Conservation (phyloP, 306 rosid genomes). For the Citrullus mucosospermus region DNA sequence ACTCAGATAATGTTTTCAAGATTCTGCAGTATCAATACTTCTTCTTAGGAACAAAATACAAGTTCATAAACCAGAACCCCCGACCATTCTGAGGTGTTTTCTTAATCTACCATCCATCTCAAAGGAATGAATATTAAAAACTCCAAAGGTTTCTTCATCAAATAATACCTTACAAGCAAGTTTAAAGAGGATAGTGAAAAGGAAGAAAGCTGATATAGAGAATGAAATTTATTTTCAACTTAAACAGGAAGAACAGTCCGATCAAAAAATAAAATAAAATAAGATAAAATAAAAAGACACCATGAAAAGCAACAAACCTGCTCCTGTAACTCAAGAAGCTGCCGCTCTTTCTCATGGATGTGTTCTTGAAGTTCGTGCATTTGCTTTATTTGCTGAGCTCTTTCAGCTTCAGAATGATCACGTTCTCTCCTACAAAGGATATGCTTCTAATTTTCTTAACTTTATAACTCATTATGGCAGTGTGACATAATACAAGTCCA, state of each 20-base stretch:
- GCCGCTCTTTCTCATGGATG: constrained; percentile 89
- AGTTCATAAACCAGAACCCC: background rate
- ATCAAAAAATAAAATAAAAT: too few species aligned
- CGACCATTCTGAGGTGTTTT: background rate
- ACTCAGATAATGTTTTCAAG: background rate
- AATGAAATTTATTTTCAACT: background rate
- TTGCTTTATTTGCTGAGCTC: constrained; percentile 83
- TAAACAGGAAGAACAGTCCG: background rate
- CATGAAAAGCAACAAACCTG: constrained; percentile 33
- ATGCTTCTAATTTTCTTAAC: background rate
- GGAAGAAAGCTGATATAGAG: background rate
- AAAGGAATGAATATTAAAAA: background rate
- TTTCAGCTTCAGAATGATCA: constrained; percentile 93
- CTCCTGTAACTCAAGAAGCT: constrained; percentile 81
- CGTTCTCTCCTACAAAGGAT: constrained; percentile 74
- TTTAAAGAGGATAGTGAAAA: background rate
- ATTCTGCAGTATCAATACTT: background rate
- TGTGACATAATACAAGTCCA: background rate
- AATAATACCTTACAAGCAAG: background rate
- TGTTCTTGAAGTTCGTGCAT: constrained; percentile 85
- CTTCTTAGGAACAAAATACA: background rate
- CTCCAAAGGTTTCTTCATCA: background rate
- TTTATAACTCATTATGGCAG: background rate
- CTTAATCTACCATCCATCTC: background rate
- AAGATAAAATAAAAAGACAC: background rate